Evolutionary conservation across 768 basidiomycete genomes (phyloP).

Genomic region (Suillus ampliporus): DNA sequence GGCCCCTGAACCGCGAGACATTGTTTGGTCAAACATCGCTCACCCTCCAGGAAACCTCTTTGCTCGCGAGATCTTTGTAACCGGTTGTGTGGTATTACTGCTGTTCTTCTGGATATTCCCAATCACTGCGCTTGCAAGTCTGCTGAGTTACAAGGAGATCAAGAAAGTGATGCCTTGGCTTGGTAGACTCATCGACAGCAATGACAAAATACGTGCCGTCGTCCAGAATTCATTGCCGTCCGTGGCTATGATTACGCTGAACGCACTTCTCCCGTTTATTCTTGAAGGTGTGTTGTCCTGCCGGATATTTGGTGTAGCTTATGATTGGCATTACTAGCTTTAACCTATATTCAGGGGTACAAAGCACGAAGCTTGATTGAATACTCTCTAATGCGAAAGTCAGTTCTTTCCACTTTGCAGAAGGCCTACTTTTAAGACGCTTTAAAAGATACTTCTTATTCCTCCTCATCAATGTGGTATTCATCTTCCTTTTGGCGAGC

Average conservation of each 20-base stretch:
- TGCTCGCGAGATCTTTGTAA: slow-evolving; percentile 74
- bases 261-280: slow-evolving; percentile 86
- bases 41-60: slow-evolving; percentile 62
- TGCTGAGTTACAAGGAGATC: slow-evolving; percentile 94
- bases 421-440: slow-evolving; percentile 16
- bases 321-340: slow-evolving; percentile 38
- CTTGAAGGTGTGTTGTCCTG: slow-evolving; percentile 68
- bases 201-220: slow-evolving; percentile 79
- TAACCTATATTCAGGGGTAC: slow-evolving; percentile 92
- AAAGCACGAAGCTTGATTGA: slow-evolving; percentile 93
- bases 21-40: slow-evolving; percentile 92
- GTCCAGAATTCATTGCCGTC: slow-evolving; percentile 96
- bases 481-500: slow-evolving; percentile 90
- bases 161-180: slow-evolving; percentile 90
- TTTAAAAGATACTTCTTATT: slow-evolving; percentile 86
- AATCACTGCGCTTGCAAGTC: slow-evolving; percentile 81
- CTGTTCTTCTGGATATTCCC: slow-evolving; percentile 94
- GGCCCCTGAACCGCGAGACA: slow-evolving; percentile 94
- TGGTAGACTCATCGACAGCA: slow-evolving; percentile 81
- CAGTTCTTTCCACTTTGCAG: slow-evolving; percentile 26
- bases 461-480: slow-evolving; percentile 89
- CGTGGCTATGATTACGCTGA: slow-evolving; percentile 88
- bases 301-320: background rate
- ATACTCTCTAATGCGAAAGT: slow-evolving; percentile 93
- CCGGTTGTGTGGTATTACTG: slow-evolving; percentile 69